These are phyloP conservation scores for Aureobasidium pullulans DNA, from an alignment of 2,329 filamentous ascomycete species.

Conservation along the genomic window DNA sequence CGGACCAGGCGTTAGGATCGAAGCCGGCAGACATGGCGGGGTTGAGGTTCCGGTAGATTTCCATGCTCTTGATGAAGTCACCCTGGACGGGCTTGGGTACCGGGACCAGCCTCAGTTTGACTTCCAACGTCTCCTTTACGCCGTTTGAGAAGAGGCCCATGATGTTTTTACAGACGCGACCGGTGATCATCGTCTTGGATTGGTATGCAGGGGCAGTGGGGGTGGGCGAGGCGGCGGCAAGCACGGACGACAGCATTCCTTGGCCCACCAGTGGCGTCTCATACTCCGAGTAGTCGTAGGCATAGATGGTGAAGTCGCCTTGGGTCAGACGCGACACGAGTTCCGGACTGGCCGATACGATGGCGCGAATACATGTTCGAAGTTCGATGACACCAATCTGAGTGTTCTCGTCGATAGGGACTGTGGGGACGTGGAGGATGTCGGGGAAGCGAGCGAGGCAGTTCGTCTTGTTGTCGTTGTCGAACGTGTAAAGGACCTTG, in stretches of 20 bases:
- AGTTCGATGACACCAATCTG: constrained; percentile 85
- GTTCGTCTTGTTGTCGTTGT: constrained; percentile 78
- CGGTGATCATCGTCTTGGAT: constrained; percentile 70
- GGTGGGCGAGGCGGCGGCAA: constrained; percentile 54
- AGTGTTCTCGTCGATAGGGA: constrained; percentile 69
- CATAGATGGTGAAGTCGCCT: constrained; percentile 89
- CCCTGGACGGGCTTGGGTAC: constrained; percentile 59
- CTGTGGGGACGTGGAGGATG: constrained; percentile 69
- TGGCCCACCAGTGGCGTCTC: constrained; percentile 91
- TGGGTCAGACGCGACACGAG: constrained; percentile 63
- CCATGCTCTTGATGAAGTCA: constrained; percentile 55
- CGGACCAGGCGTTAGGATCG: constrained; percentile 70
- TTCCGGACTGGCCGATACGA: constrained; percentile 75
- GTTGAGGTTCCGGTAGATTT: constrained; percentile 52
- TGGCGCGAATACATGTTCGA: constrained; percentile 76
- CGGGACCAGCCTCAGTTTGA: constrained; percentile 78
- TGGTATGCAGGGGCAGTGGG: constrained; percentile 50
- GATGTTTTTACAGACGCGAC: constrained; percentile 79
- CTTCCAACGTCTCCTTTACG: constrained; percentile 81
- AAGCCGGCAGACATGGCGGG: constrained; percentile 52
- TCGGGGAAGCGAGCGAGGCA: constrained; percentile 83
- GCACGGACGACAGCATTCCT: constrained; percentile 82
- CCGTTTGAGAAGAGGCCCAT: constrained; percentile 78
- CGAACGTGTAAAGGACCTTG: constrained; percentile 95
- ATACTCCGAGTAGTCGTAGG: constrained; percentile 91